Evolutionary conservation across 257 asterid species (phyloP), one percentile per base, ranked within the genome.

Genomic region (Solanum sejunctum): DNA sequence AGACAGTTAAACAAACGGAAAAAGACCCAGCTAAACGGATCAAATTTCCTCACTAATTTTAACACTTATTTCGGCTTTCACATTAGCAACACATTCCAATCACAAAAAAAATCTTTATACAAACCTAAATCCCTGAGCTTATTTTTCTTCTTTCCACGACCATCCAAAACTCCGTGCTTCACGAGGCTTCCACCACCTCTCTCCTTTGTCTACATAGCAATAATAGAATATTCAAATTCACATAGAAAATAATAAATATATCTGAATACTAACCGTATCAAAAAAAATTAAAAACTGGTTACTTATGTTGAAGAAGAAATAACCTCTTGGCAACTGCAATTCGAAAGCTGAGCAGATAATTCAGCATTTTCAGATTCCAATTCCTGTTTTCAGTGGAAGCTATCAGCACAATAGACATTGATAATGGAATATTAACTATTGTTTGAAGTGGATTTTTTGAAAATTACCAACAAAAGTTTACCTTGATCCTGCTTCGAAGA

Each of bases 241-340:
- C 84, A 85, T 77, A 47, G 84, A 64, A 49, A 83, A 41, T 15
- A 9, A n/a, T 23, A 32, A 60, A 63, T 6, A 9, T n/a, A 51
- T n/a, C 20, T 45, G 58, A 3, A 61, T 12, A 56, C 12, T 57
- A 23, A 26, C 70, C 32, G n/a, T 10, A n/a, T n/a, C 1, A 57
- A 2, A 57, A 57, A 56, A 8, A 55, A 58, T 18, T 20, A 18
- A 18, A 57, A 8, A 1, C 66, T 21, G 67, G 32, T 10, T n/a
- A 64, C 41, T 54, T 26, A 12, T 8, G 70, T 39, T 52, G 75
- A 71, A 64, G 54, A 45, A 80, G 69, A 83, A 43, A 52, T 83
- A 21, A 95, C 97, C 95, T 93, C 88, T 63, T 86, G 88, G 89
- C 99, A 94, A 84, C 83, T 82, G 91, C 99, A 96, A 85, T 28